phyloP scores from a whole-genome alignment of 345 rosid genomes.

The Laguncularia racemosa region DNA sequence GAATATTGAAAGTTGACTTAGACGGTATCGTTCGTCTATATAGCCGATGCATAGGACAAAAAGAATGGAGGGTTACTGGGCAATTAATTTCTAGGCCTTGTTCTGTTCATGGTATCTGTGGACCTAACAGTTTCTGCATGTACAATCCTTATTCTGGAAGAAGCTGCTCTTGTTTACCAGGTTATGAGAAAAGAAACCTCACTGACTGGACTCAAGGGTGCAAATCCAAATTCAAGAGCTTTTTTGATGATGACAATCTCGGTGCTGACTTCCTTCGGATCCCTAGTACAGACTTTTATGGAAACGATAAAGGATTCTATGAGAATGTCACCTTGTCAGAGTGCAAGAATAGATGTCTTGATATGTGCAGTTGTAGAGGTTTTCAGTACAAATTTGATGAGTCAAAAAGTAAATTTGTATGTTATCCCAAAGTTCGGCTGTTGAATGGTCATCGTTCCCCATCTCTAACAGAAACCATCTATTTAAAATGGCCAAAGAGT shows the following conservation, averaged over 20 bases:
- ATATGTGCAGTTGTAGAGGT: slow-evolving; percentile 7
- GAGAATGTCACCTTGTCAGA: background rate
- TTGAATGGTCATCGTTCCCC: slow-evolving; percentile 5
- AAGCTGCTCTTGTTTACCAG: slow-evolving; percentile 20
- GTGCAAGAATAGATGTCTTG: slow-evolving; percentile 5
- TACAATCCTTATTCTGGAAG: slow-evolving; percentile 14
- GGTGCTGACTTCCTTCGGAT: background rate
- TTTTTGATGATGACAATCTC: background rate
- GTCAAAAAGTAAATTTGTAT: background rate
- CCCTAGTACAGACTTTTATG: slow-evolving; percentile 2
- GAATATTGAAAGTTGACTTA: slow-evolving; percentile 6
- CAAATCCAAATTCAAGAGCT: slow-evolving; percentile 9
- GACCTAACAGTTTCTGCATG: slow-evolving; percentile 23
- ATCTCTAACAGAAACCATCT: background rate
- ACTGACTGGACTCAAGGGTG: slow-evolving; percentile 22
- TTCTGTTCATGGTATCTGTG: slow-evolving; percentile 26
- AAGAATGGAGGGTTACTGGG: slow-evolving; percentile 5
- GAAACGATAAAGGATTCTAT: slow-evolving; percentile 2
- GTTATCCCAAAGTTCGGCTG: slow-evolving; percentile 10
- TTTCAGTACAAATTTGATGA: slow-evolving; percentile 7
- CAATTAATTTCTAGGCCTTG: slow-evolving; percentile 18
- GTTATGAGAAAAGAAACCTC: slow-evolving; percentile 1
- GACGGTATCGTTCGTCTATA: slow-evolving; percentile 13
- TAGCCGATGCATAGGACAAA: background rate
- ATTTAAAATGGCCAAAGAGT: background rate